Base-by-base conservation (phyloP, 306 rosid species). In the Pachyrhizus erosus region DNA sequence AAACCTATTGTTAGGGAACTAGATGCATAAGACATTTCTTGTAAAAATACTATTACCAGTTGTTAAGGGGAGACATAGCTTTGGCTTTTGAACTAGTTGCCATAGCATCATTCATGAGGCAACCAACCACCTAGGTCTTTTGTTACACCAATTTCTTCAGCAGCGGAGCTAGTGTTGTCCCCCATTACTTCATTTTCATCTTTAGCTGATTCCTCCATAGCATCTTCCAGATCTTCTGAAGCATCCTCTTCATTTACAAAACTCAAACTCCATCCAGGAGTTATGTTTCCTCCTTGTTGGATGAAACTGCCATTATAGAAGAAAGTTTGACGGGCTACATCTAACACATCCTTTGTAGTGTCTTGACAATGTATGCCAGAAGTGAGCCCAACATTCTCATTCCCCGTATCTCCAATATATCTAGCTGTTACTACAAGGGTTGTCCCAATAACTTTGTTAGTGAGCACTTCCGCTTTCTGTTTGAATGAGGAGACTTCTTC, bases 401-500 rank as follows among this genome's bases (percentile, higher is more conserved):
- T 80, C 24, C 11, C 26, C 13, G 64, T n/a, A 21, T 79, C 33
- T 66, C 69, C 76, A 20, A 66, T 46, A 48, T 37, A 55, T 42
- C 48, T 77, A 39, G 75, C 70, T 67, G 86, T 26, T 68, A 46
- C 62, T 61, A 73, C 49, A 37, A 82, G 75, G 39, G 75, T 60
- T n/a, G 78, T 75, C 66, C 27, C 81, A 54, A 48, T 23, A 81
- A 49, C 85, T 75, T 66, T 80, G 60, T 76, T 77, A 70, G 67
- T 12, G 58, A 84, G 55, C 75, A 62, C 81, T 79, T 76, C 84
- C 51, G 52, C 83, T 40, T 55, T 80, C 40, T 79, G 81, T 80
- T 87, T 87, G 83, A 77, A 66, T 29, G 87, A 83, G 13, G 89
- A 87, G 40, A 86, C 75, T 88, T 83, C 89, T 43, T 78, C 84